Evolutionary conservation across 257 asterid species (phyloP).

Genomic region (Nicotiana noctiflora): DNA sequence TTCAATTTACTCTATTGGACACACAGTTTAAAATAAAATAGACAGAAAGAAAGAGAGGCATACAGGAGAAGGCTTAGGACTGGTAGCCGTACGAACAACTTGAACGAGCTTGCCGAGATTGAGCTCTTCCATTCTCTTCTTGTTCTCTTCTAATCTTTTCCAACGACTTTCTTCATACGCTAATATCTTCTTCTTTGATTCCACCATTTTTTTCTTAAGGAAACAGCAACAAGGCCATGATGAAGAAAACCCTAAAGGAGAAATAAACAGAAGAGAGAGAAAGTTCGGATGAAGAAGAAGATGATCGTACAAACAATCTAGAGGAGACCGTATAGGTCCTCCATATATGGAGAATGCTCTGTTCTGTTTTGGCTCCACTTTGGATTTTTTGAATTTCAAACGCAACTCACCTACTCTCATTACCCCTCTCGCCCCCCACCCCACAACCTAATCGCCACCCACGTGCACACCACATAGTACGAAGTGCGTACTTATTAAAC

Average conservation of each 20-base stretch:
- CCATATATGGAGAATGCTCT: neutral
- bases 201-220: slow-evolving; percentile 43
- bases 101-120: slow-evolving; percentile 53
- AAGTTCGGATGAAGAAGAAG: neutral
- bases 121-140: slow-evolving; percentile 61
- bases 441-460: no score
- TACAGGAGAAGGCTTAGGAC: slow-evolving; percentile 54
- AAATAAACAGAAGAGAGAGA: neutral
- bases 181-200: slow-evolving; percentile 23
- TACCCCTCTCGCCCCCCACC: no score
- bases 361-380: slow-evolving; percentile 4
- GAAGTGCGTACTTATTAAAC: no score
- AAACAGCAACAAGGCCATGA: no score
- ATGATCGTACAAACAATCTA: neutral
- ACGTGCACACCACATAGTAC: no score
- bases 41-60: neutral
- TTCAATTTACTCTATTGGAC: neutral
- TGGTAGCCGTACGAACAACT: slow-evolving; percentile 29
- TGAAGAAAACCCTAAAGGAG: neutral
- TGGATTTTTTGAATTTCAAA: slow-evolving; percentile 13
- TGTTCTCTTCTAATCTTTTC: slow-evolving; percentile 64
- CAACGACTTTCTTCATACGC: slow-evolving; percentile 48
- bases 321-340: neutral
- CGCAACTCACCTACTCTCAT: neutral
- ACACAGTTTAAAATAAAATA: neutral